Evolutionary conservation across 1,284 basidiomycete genomes (phyloP).

Genomic region (Ganoderma sp.): DNA sequence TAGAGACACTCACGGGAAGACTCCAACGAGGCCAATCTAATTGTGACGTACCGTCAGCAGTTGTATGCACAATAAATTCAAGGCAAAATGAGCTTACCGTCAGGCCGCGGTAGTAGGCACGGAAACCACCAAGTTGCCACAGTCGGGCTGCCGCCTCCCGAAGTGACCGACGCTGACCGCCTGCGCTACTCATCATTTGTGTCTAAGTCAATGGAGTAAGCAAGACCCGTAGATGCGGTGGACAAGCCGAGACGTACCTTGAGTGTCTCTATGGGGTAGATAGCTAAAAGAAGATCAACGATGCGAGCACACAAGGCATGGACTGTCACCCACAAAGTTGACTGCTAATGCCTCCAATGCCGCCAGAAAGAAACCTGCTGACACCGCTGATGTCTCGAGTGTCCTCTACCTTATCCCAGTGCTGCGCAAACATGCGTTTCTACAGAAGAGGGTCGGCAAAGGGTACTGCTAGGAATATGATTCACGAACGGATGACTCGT

Average conservation of each 20-base stretch:
- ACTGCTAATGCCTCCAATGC: constrained; percentile 92
- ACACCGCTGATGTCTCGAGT: constrained; percentile 88
- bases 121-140: constrained; percentile 84
- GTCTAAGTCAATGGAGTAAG: constrained; percentile 56
- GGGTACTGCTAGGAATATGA: constrained; percentile 19
- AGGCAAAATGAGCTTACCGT: constrained; percentile 61
- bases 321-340: constrained; percentile 76
- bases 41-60: constrained; percentile 15
- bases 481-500: constrained; percentile 85
- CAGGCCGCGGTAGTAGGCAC: constrained; percentile 91
- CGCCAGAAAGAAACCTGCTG: constrained; percentile 94
- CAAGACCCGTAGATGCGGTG: constrained; percentile 6
- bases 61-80: background rate
- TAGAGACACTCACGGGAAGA: constrained; percentile 74
- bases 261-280: constrained; percentile 88
- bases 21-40: constrained; percentile 87
- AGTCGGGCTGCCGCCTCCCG: constrained; percentile 64
- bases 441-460: constrained; percentile 41
- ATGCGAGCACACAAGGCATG: constrained; percentile 12
- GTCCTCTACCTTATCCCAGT: constrained; percentile 92
- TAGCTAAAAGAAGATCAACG: constrained; percentile 55
- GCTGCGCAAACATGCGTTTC: constrained; percentile 93
- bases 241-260: constrained; percentile 57
- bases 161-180: constrained; percentile 64
- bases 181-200: constrained; percentile 90